Base-by-base conservation (phyloP, 768 basidiomycete genomes). In the Collybiopsis confluens region DNA sequence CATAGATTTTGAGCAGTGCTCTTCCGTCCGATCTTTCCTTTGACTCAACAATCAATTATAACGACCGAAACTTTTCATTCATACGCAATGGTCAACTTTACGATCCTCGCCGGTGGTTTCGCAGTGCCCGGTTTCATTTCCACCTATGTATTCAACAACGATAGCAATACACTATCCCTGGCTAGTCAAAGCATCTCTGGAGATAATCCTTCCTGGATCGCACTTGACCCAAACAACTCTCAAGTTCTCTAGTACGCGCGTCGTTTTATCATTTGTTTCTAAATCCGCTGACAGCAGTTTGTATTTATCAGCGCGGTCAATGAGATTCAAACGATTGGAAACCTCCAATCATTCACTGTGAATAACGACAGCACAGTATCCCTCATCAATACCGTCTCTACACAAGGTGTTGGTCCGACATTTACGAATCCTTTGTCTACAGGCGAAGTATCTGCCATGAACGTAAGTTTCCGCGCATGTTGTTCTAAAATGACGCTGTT, bases 301-400 rank as follows among this genome's bases (percentile, higher is more conserved):
- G n/a, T n/a, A n/a, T n/a, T n/a, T n/a, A n/a, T n/a, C n/a, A 88
- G 86, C 59, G 79, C 83, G 10, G 71, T 73, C n/a, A 88, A 88
- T 61, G 79, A 86, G 65, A 69, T 77, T 23, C 49, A 59, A 1
- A 54, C 67, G 1, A 58, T 61, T 5, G 77, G 78, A 18, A 73
- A 69, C 6, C 64, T 89, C 0, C 85, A 87, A 56, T 83, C 85
- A 0, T 88, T 83, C 68, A 61, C 57, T 10, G 73, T 87, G 35
- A 65, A 70, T 30, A 27, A 61, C 0, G 57, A 75, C n/a, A 85
- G 80, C 6, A 60, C 64, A 2, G 57, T 86, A 33, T 75, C 78
- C 13, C 58, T 74, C 0, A 63, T 82, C 2, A 75, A 79, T 42
- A 78, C 76, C 4, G 65, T 76, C 43, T 60, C 64, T 24, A 77